Evolutionary conservation across 257 asterid species (phyloP), one percentile per base, ranked within the genome.

Genomic region (Eustoma russellianum): DNA sequence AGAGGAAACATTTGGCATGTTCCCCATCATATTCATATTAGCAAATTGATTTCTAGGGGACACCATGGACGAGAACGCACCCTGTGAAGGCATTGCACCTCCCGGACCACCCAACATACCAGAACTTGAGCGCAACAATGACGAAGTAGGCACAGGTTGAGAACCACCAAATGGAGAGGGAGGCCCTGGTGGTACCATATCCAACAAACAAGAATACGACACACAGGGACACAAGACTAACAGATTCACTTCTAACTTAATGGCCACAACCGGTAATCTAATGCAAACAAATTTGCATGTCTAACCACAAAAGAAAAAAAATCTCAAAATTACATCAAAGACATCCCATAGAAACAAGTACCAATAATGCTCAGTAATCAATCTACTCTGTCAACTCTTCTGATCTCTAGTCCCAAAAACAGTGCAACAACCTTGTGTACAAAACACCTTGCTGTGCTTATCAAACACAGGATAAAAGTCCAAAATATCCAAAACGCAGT

Each of bases 181-280:
- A 53, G 88, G 80, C 68, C 98, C 97, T 52, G 79, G 82, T 18
- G 92, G 95, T 70, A 84, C 82, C 98, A 89, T 89, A 41, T 69
- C 51, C 13, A 69, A 51, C 6, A 52, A 55, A 40, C 60, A 59
- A 54, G 57, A 63, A 24, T 11, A 28, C 35, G 33, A 24, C 48
- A 28, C 60, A 40, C 38, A 62, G 48, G 54, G 33, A 50, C 46
- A 64, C 45, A 59, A 34, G 71, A 49, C 35, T 24, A 24, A 24
- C 30, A 24, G 3, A 24, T 24, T 24, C 30, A 24, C 30, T 24
- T 58, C 52, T 50, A 63, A 40, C 66, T 62, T 18, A 43, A 15
- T 59, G 30, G 30, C 30, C 30, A 24, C 3, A 24, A 24, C 30
- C 30, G 3, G 30, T 24, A 24, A 24, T 24, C 30, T 24, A 24